Base-by-base conservation (phyloP, 1,284 basidiomycete species). In the Anthracocystis panici-leucophaei region DNA sequence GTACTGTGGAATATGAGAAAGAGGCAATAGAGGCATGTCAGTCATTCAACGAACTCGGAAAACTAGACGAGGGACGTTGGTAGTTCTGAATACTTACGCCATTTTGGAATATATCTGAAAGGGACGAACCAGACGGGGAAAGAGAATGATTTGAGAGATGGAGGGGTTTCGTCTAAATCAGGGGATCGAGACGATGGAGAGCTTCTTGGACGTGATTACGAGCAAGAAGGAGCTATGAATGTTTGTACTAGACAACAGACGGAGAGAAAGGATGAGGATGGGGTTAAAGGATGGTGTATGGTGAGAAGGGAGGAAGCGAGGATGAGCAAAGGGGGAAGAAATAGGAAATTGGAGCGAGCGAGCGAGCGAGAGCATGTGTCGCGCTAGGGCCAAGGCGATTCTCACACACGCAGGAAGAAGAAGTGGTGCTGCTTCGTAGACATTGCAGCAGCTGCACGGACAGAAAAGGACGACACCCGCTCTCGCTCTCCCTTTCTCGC, bases 21-120 rank as follows among this genome's bases (percentile, higher is more conserved):
- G 6, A 18, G 20, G 1, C 56, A 7, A 18, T 8, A 44, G 21
- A 29, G 23, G 11, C 35, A 29, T 9, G 54, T 54, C 23, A 62
- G 57, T 31, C 9, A 21, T 12, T 53, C 48, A 40, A 21, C 8
- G 2, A 21, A 12, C 16, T 20, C 48, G 56, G 14, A 3, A 18
- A 31, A 3, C 10, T 29, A 12, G 5, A 41, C n/a, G 3, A 27
- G 16, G 40, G 3, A 25, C 4, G 27, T 21, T 21, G 9, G 3
- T 31, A n/a, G n/a, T n/a, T n/a, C n/a, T n/a, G n/a, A n/a, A 20
- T 56, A 70, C 67, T 60, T 70, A 70, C 67, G 68, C 68, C 68
- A 71, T 71, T 65, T 62, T 71, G 62, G 29, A 11, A 20, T 27
- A 61, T 50, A 18, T 62, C n/a, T 44, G 55, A 49, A 57, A 46